Evolutionary conservation across 768 basidiomycete species (phyloP), one percentile per base, ranked within the genome.

Genomic region (Suillus placidus): DNA sequence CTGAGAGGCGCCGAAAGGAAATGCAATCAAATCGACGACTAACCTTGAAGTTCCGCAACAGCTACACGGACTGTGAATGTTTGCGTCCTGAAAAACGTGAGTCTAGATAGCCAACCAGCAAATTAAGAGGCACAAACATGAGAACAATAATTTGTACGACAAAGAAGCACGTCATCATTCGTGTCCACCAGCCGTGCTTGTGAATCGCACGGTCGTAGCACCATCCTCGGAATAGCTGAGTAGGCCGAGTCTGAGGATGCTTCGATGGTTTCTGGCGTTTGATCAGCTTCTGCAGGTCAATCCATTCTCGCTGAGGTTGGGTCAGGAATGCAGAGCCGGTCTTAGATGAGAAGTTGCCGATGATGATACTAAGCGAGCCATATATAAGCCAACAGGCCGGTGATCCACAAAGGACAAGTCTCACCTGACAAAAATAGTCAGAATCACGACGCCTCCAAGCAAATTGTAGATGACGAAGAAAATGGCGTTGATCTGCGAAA

Each of bases 151-250:
- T 93, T 73, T 98, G 96, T 20, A 92, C 49, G 23, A 92, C 74
- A 71, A 95, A 96, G 30, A 97, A 74, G 4, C 86, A 73, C 0
- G 94, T 95, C 85, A 96, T 91, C 58, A 79, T 79, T 64, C 89
- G 81, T 7, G 91, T 85, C 96, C 96, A 99, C 88, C 90, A 94
- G 2, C 97, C 97, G 71, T 95, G 92, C 75, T 98, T 99, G 67
- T 88, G 83, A 18, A 94, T 87, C 0, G 97, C 96, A 35, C 95
- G 86, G 64, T 96, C 91, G 73, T 88, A 97, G 74, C 97, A 98
- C 95, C 97, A 98, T 26, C 84, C 81, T 61, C 90, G 83, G 37
- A 94, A 70, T 0, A 70, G 68, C 66, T 77, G 82, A 0, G 76
- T 77, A 0, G 94, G 94, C 20, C 84, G 82, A 18, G 66, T 73